Percentiles rank a stretch among this genome's conserved stretches.
These are phyloP conservation scores for Dendrobium catenatum DNA, from an alignment of 106 monocot species.

Conservation along the genomic window DNA sequence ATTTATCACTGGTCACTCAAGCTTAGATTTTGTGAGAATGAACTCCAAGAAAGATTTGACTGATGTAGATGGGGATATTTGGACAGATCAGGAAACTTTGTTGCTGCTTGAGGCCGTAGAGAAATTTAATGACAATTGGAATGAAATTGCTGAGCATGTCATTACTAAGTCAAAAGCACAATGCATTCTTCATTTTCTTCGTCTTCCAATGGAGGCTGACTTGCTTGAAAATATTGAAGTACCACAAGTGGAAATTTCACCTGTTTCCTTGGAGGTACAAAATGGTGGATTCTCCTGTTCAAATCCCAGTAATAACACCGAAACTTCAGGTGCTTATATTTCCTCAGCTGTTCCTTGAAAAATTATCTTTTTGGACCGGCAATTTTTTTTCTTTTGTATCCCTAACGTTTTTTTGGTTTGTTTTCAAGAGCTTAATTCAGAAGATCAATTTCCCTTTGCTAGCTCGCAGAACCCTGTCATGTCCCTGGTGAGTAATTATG, in stretches of 20 bases:
- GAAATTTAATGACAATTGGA: conserved; percentile 88
- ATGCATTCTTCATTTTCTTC: conserved; percentile 91
- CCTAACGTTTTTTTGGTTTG: background rate
- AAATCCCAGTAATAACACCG: background rate
- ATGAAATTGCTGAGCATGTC: conserved; percentile 90
- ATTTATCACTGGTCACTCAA: conserved; percentile 80
- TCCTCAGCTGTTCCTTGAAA: background rate
- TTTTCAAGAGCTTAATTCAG: conserved; percentile 27
- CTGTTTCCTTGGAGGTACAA: conserved; percentile 19
- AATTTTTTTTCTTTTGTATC: background rate
- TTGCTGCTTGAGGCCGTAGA: conserved; percentile 88
- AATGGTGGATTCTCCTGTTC: conserved; percentile 7
- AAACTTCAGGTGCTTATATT: conserved; percentile 11
- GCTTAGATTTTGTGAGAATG: conserved; percentile 65
- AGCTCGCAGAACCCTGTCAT: conserved; percentile 86
- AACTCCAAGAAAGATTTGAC: conserved; percentile 47
- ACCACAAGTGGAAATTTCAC: conserved; percentile 10
- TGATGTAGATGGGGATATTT: conserved; percentile 72
- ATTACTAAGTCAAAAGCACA: conserved; percentile 94
- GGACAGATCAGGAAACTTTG: conserved; percentile 97
- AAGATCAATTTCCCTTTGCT: conserved; percentile 67
- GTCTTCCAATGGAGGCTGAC: conserved; percentile 85
- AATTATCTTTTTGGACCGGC: background rate
- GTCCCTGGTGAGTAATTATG: conserved; percentile 57
- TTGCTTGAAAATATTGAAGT: conserved; percentile 77